Conservation (phyloP, 2,329 filamentous ascomycete species). For the Orbilia ellipsospora region DNA sequence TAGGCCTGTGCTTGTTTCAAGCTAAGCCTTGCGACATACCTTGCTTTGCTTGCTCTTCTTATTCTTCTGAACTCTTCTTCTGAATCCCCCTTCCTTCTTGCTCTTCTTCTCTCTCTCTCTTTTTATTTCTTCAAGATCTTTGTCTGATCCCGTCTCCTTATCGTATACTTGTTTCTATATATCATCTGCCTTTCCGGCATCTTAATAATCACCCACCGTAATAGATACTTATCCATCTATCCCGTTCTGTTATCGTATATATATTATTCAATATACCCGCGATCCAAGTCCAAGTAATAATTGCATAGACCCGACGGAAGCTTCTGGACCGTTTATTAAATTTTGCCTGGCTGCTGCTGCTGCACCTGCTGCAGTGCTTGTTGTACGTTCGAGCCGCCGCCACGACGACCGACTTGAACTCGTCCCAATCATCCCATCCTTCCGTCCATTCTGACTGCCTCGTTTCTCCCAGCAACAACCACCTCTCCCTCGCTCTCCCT, state of each 20-base stretch:
- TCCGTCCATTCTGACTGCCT: constrained; percentile 31
- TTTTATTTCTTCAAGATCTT: too few species aligned
- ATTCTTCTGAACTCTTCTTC: constrained; percentile 16
- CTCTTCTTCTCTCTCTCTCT: too few species aligned
- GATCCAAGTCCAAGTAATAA: too few species aligned
- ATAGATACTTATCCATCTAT: too few species aligned
- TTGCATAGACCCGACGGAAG: constrained; percentile 31
- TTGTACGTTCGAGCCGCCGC: constrained; percentile 43
- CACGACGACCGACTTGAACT: too few species aligned
- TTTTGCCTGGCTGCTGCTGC: constrained; percentile 26
- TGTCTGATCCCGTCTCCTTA: neutral
- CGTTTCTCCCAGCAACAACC: constrained; percentile 30
- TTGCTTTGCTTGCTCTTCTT: constrained; percentile 19
- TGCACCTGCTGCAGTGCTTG: constrained; percentile 29
- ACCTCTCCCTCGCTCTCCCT: neutral
- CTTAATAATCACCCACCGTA: too few species aligned
- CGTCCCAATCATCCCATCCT: too few species aligned
- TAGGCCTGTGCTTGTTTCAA: constrained; percentile 7
- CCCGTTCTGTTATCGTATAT: too few species aligned
- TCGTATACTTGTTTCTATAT: neutral
- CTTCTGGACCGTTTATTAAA: constrained; percentile 10
- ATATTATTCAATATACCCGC: too few species aligned
- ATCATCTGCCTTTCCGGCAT: too few species aligned
- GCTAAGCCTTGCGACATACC: constrained; percentile 52
- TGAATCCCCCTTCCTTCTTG: neutral